phyloP scores from a whole-genome alignment of 2,329 filamentous ascomycete genomes.

The Aureobasidium sp. region DNA sequence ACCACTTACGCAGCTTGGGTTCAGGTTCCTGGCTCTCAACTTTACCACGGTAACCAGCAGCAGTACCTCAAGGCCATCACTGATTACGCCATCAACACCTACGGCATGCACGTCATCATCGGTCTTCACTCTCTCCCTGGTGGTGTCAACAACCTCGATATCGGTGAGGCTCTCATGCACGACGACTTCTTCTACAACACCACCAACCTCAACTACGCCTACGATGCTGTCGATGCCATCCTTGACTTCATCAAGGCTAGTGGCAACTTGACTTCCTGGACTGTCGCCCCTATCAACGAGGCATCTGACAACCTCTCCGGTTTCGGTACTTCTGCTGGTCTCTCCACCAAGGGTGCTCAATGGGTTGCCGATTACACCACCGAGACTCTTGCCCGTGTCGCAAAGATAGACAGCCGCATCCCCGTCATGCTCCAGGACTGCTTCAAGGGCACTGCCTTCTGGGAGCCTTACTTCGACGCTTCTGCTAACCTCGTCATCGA shows the following conservation, averaged over 20 bases:
- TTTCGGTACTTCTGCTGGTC: slow-evolving; percentile 29
- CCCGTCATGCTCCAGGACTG: slow-evolving; percentile 30
- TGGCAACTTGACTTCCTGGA: slow-evolving; percentile 12
- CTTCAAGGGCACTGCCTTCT: slow-evolving; percentile 20
- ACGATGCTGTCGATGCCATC: slow-evolving; percentile 15
- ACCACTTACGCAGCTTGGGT: slow-evolving; percentile 34
- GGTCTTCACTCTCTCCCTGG: slow-evolving; percentile 30
- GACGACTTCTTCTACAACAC: slow-evolving; percentile 32
- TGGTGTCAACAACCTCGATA: slow-evolving; percentile 27
- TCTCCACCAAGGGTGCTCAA: slow-evolving; percentile 25
- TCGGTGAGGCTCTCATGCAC: slow-evolving; percentile 26
- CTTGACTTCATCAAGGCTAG: slow-evolving; percentile 16
- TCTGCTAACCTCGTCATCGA: slow-evolving; percentile 23
- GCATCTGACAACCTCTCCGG: slow-evolving; percentile 28
- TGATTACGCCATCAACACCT: slow-evolving; percentile 31
- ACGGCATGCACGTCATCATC: slow-evolving; percentile 33
- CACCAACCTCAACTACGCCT: slow-evolving; percentile 28
- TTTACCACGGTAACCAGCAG: slow-evolving; percentile 31
- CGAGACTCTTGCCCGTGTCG: slow-evolving; percentile 23
- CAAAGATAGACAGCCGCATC: slow-evolving; percentile 25
- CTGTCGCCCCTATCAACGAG: slow-evolving; percentile 18
- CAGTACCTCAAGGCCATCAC: slow-evolving; percentile 27
- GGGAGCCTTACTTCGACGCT: slow-evolving; percentile 18
- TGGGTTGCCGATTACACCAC: slow-evolving; percentile 31
- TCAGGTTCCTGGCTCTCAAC: slow-evolving; percentile 28